Percentiles rank a stretch among this genome's conserved stretches.
phyloP scores from a whole-genome alignment of 371 early-diverging fungal species.

The Mucor sp. region DNA sequence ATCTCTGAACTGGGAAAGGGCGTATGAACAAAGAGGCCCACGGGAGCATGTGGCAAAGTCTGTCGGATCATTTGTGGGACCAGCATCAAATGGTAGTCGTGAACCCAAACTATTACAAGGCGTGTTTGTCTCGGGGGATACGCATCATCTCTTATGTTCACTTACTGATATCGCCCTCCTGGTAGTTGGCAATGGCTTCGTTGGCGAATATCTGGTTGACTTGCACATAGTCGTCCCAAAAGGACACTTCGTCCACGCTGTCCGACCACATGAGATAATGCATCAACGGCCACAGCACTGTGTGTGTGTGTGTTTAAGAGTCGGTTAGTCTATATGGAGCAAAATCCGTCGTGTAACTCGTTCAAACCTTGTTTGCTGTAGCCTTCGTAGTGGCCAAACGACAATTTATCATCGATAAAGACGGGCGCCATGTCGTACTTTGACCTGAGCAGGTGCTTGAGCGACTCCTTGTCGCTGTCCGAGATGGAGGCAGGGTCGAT shows the following conservation, averaged over 20 bases:
- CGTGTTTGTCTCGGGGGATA: conserved; percentile 59
- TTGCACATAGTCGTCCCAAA: conserved; percentile 87
- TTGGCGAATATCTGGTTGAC: conserved; percentile 91
- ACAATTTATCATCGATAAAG: conserved; percentile 72
- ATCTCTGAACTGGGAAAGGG: conserved; percentile 98
- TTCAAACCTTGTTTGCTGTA: conserved; percentile 84
- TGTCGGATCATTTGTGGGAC: conserved; percentile 84
- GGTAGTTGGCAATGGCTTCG: conserved; percentile 70
- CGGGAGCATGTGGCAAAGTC: conserved; percentile 77
- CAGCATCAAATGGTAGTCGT: conserved; percentile 99
- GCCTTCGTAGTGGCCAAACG: conserved; percentile 86
- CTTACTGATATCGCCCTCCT: conserved; percentile 86
- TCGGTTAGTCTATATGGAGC: conserved; percentile 9
- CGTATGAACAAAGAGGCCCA: conserved; percentile 99
- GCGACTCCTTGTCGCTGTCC: conserved; percentile 38
- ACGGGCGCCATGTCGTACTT: conserved; percentile 73
- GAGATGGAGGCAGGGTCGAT: conserved; percentile 15
- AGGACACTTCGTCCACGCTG: conserved; percentile 68
- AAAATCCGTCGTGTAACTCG: background rate
- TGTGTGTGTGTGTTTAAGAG: background rate
- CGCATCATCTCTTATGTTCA: conserved; percentile 39
- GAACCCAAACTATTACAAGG: conserved; percentile 98
- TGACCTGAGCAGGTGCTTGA: conserved; percentile 45
- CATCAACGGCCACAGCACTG: conserved; percentile 97
- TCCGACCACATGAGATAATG: conserved; percentile 94